A percentile compares a stretch with the other conserved stretches of the same genome.
Evolutionary conservation across 371 early-diverging fungal genomes (phyloP).

Genomic region (Mucor lusitanicus): DNA sequence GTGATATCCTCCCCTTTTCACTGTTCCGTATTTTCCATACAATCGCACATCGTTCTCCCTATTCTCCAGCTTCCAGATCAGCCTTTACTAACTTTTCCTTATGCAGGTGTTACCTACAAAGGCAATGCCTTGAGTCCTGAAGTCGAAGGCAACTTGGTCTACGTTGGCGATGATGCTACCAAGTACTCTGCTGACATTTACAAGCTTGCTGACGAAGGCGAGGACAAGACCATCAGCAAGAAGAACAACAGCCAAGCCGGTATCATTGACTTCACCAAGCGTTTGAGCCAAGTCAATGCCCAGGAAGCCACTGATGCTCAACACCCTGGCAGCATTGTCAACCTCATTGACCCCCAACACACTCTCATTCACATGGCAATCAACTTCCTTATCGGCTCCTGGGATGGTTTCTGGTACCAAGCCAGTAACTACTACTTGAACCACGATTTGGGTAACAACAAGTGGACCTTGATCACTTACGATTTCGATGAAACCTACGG

Average conservation of each 20-base stretch:
- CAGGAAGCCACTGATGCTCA: conserved; percentile 39
- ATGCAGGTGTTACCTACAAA: conserved; percentile 41
- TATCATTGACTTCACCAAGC: conserved; percentile 33
- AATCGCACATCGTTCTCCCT: not conserved
- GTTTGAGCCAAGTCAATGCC: conserved; percentile 28
- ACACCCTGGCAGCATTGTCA: conserved; percentile 37
- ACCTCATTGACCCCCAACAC: conserved; percentile 39
- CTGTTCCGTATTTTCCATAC: conserved; percentile 1
- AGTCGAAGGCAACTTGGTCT: conserved; percentile 39
- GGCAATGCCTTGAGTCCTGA: conserved; percentile 36
- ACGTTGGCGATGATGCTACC: conserved; percentile 42
- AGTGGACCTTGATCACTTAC: conserved; percentile 56
- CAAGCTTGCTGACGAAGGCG: conserved; percentile 41
- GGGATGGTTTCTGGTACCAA: conserved; percentile 56
- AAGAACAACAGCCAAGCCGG: conserved; percentile 24
- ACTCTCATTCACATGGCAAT: conserved; percentile 50
- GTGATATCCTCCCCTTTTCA: not conserved
- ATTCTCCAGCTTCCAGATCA: not conserved
- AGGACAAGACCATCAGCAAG: conserved; percentile 21
- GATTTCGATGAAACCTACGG: conserved; percentile 63
- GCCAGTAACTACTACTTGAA: conserved; percentile 58
- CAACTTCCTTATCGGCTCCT: conserved; percentile 50
- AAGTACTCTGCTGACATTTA: conserved; percentile 41
- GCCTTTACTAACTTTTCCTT: conserved; percentile 3
- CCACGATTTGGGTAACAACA: conserved; percentile 42